Conservation (phyloP, 441 rosid species). For the Jatropha podagrica region DNA sequence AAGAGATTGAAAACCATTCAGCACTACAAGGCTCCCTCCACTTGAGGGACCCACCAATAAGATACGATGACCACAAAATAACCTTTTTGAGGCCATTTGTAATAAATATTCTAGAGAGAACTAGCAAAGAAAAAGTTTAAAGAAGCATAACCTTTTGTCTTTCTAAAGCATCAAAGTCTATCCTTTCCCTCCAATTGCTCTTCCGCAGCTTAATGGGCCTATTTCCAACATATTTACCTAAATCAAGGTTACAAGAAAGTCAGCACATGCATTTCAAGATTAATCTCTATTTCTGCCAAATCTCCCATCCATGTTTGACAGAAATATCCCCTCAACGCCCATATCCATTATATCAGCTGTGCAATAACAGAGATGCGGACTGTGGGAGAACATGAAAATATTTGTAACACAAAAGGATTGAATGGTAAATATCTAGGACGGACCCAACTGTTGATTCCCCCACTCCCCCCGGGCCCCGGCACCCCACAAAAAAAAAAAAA, state of each 20-base stretch:
- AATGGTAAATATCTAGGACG: neutral
- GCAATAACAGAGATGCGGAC: neutral
- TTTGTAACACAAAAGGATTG: neutral
- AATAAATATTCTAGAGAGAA: neutral
- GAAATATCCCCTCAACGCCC: neutral
- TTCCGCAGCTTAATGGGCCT: slow-evolving; percentile 89
- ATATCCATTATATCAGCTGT: neutral
- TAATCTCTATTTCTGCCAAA: neutral
- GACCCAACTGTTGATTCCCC: too few relatives aligned
- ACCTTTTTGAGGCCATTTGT: too few relatives aligned
- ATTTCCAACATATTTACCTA: slow-evolving; percentile 97
- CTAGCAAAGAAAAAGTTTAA: neutral
- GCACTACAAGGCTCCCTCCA: neutral
- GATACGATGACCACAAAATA: neutral
- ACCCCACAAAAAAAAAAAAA: too few relatives aligned
- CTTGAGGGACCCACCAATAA: neutral
- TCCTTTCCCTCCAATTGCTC: slow-evolving; percentile 98
- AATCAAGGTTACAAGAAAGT: neutral
- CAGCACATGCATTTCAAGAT: neutral
- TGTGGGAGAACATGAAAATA: neutral
- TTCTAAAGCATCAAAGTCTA: slow-evolving; percentile 61
- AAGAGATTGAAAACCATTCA: neutral
- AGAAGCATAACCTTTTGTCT: slow-evolving; percentile 62
- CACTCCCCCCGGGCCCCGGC: too few relatives aligned
- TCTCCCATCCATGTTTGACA: neutral